phyloP scores from a whole-genome alignment of 805 yeast genomes.

The Zygosaccharomyces pseudorouxii region DNA sequence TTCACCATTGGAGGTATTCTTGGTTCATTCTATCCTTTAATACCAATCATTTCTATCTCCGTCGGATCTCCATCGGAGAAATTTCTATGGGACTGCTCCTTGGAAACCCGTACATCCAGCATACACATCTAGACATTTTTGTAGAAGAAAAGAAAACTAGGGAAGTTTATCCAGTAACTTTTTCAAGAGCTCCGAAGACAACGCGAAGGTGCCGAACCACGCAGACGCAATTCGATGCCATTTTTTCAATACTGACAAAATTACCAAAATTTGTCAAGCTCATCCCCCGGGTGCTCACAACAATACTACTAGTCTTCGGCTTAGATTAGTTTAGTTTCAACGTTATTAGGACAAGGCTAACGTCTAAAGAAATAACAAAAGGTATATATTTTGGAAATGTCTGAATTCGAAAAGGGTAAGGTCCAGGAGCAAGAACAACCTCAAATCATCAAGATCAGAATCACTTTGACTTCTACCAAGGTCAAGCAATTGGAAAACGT shows the following conservation, averaged over 20 bases:
- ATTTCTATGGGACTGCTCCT: neutral
- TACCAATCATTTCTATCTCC: neutral
- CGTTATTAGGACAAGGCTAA: neutral
- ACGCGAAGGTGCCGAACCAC: neutral
- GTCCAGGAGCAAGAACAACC: constrained; percentile 75
- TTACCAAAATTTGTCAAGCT: neutral
- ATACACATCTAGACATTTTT: neutral
- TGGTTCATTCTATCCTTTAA: neutral
- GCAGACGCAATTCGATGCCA: neutral
- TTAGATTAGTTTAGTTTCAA: neutral
- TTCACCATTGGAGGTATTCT: neutral
- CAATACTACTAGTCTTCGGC: neutral
- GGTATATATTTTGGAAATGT: constrained; percentile 52
- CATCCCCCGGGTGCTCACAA: neutral
- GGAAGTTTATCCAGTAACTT: neutral
- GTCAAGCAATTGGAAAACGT: constrained; percentile 98
- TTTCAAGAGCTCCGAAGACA: neutral
- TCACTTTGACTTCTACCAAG: constrained; percentile 97
- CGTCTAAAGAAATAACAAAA: constrained; percentile 33
- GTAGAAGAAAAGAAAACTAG: neutral
- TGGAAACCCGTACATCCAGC: neutral
- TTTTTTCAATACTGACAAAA: constrained; percentile 3
- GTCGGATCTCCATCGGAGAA: constrained; percentile 3
- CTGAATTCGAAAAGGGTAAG: constrained; percentile 82
- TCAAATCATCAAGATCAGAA: constrained; percentile 94